Evolutionary conservation across 1,139 yeast genomes (phyloP), one percentile per base, ranked within the genome.

Genomic region (Zygoascus meyerae): DNA sequence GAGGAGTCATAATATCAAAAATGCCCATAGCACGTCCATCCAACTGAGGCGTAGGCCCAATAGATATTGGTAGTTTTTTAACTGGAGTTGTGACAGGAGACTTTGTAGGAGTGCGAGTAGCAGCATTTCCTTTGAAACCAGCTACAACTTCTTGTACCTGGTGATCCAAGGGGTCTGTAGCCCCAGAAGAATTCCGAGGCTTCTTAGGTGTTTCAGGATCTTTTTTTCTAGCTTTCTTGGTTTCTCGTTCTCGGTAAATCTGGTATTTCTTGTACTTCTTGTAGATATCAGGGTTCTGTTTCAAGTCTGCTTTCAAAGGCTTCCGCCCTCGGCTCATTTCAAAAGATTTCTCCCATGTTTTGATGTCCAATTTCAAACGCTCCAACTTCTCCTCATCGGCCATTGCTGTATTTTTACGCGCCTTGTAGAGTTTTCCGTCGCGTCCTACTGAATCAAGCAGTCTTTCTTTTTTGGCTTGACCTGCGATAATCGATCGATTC

Each of bases 31-130:
- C 85, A 36, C 79, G 73, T 0, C 92, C 92, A 50, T 80, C 73
- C 8, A 83, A 72, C 53, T 83, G 90, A 0, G 92, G 92, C 0
- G 92, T 83, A 0, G 92, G 92, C 0, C 90, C 90, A 14, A 83
- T 60, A 52, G 78, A 82, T 1, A 55, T 46, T 11, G 46, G 43
- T 28, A 42, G 11, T 12, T 47, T 12, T 34, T 46, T 29, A 18
- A 30, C 37, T 2, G 57, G 55, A n/a, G 54, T 52, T 12, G 26
- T 40, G 11, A 36, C 37, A 15, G 51, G 37, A 17, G 41, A 39
- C 12, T 34, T 10, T 5, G 14, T 8, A 8, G 39, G 34, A 7
- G 44, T 21, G 6, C 16, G 28, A 11, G 26, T 10, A n/a, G 34
- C 42, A 28, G 42, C 39, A 29, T 35, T 35, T 8, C 39, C 39